A percentile compares a stretch with the other conserved stretches of the same genome.
phyloP scores from a whole-genome alignment of 2,329 filamentous ascomycete species.

The Penicillium digitatum region DNA sequence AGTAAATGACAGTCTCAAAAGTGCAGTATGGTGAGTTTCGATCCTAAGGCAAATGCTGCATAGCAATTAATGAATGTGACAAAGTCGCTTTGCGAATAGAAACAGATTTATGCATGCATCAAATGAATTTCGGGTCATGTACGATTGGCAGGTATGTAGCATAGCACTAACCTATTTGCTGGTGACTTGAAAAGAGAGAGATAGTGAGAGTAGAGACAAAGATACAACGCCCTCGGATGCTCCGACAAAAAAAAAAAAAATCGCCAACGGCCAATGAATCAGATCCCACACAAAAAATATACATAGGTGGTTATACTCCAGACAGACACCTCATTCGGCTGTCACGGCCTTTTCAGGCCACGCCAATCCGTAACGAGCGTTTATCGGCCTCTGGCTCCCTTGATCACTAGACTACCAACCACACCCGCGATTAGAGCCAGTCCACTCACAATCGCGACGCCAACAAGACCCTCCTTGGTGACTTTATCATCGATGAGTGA shows the following conservation, averaged over 20 bases:
- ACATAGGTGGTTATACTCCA: slow-evolving; percentile 8
- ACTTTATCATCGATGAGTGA: slow-evolving; percentile 94
- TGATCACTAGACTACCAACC: slow-evolving; percentile 80
- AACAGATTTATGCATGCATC: neutral
- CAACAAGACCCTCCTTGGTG: slow-evolving; percentile 86
- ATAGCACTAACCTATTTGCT: neutral
- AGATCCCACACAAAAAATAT: slow-evolving; percentile 4
- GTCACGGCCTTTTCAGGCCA: slow-evolving; percentile 20
- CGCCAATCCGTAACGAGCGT: slow-evolving; percentile 9
- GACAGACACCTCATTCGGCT: slow-evolving; percentile 9
- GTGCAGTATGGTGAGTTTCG: neutral
- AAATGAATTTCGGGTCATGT: neutral
- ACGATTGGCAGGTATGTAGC: neutral
- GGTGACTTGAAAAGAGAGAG: neutral
- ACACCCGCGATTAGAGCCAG: slow-evolving; percentile 91
- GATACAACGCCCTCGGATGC: slow-evolving; percentile 17
- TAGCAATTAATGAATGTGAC: neutral
- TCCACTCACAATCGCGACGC: slow-evolving; percentile 90
- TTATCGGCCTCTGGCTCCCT: slow-evolving; percentile 63
- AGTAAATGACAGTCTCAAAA: neutral
- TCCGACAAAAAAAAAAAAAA: slow-evolving; percentile 9
- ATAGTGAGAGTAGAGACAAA: slow-evolving; percentile 5
- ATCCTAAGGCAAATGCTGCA: neutral
- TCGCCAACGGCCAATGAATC: slow-evolving; percentile 9
- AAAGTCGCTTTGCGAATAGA: neutral